phyloP scores from a whole-genome alignment of 495 filamentous ascomycete species.

The Aspergillus mulundensis region DNA sequence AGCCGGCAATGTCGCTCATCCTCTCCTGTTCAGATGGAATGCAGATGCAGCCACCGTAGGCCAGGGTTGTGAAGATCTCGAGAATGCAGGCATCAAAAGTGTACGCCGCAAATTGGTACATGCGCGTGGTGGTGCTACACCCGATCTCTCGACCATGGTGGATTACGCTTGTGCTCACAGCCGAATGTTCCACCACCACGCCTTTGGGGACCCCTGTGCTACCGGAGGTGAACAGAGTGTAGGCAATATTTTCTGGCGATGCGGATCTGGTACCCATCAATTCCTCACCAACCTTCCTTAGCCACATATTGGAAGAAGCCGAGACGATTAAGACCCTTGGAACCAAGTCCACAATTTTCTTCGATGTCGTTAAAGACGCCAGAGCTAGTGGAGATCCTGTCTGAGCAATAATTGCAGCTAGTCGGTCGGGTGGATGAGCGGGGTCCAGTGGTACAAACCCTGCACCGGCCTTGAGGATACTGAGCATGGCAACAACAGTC shows the following conservation, averaged over 20 bases:
- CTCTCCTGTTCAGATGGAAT: slow-evolving; percentile 32
- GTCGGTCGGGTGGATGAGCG: slow-evolving; percentile 33
- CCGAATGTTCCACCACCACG: slow-evolving; percentile 34
- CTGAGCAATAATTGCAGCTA: slow-evolving; percentile 21
- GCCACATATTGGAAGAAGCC: background rate
- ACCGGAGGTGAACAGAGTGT: slow-evolving; percentile 36
- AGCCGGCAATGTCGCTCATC: slow-evolving; percentile 18
- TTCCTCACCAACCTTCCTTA: background rate
- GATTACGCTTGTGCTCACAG: slow-evolving; percentile 6
- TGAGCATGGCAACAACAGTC: slow-evolving; percentile 34
- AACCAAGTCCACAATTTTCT: background rate
- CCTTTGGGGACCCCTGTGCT: slow-evolving; percentile 41
- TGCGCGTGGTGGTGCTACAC: slow-evolving; percentile 20
- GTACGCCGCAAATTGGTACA: slow-evolving; percentile 57
- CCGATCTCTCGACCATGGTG: background rate
- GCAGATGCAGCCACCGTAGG: slow-evolving; percentile 33
- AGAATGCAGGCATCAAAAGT: slow-evolving; percentile 53
- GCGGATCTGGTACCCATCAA: background rate
- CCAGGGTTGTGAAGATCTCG: slow-evolving; percentile 52
- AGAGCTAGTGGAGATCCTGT: background rate
- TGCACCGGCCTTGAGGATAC: slow-evolving; percentile 44
- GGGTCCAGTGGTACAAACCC: slow-evolving; percentile 45
- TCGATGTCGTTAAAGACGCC: too few relatives aligned
- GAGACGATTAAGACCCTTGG: background rate
- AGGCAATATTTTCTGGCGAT: background rate